Percentiles rank a stretch among this genome's conserved stretches.
These are phyloP conservation scores for Alternaria sp. DNA, from an alignment of 2,329 filamentous ascomycete species.

Conservation along the genomic window DNA sequence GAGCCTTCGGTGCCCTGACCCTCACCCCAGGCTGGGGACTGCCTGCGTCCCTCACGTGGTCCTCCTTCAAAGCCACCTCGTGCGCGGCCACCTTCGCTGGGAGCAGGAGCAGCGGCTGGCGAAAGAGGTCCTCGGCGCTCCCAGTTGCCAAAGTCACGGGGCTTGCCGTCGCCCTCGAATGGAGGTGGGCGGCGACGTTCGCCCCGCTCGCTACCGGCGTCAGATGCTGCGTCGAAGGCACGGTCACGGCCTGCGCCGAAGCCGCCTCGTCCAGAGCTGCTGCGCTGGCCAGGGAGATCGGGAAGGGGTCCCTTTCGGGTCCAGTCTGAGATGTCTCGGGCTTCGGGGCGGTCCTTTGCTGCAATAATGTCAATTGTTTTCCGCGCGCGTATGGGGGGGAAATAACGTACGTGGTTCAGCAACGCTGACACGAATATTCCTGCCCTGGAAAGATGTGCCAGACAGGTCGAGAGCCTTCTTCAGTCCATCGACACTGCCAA, in stretches of 20 bases:
- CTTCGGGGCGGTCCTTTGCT: slow-evolving; percentile 89
- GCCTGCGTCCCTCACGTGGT: slow-evolving; percentile 50
- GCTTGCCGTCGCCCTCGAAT: slow-evolving; percentile 75
- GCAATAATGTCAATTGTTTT: slow-evolving; percentile 31
- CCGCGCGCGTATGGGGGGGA: background rate
- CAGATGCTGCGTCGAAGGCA: slow-evolving; percentile 63
- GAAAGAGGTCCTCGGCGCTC: slow-evolving; percentile 93
- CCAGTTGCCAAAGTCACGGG: slow-evolving; percentile 88
- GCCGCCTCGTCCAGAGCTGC: slow-evolving; percentile 59
- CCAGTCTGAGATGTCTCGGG: slow-evolving; percentile 88
- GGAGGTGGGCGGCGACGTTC: slow-evolving; percentile 71
- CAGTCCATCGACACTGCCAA: slow-evolving; percentile 84
- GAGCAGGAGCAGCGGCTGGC: slow-evolving; percentile 63
- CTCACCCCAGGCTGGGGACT: slow-evolving; percentile 79
- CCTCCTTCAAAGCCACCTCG: slow-evolving; percentile 61
- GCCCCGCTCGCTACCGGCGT: slow-evolving; percentile 69
- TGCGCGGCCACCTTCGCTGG: slow-evolving; percentile 67
- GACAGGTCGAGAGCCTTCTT: slow-evolving; percentile 89
- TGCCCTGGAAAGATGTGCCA: slow-evolving; percentile 83
- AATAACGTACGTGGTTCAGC: slow-evolving; percentile 89
- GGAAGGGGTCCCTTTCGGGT: slow-evolving; percentile 89
- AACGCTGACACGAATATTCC: slow-evolving; percentile 91
- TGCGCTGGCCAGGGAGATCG: slow-evolving; percentile 70
- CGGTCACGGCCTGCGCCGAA: slow-evolving; percentile 53
- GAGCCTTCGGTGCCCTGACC: slow-evolving; percentile 77